Percentiles rank a stretch among this genome's conserved stretches.
These are phyloP conservation scores for Kuraishia capsulata DNA, from an alignment of 805 yeast genomes.

Conservation along the genomic window DNA sequence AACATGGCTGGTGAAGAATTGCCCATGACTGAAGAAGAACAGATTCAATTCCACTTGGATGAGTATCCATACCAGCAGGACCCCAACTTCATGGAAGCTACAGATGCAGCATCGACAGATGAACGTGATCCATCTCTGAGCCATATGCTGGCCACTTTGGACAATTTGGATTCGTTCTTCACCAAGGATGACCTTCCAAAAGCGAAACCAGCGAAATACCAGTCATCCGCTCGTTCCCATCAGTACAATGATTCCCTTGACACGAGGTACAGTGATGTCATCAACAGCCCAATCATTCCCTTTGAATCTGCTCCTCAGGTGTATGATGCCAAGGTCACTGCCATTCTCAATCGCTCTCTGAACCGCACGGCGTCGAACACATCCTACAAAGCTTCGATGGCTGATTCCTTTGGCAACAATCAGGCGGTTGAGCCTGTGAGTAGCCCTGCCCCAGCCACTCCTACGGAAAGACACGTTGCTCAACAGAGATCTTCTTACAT, in stretches of 20 bases:
- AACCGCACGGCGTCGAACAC: constrained; percentile 65
- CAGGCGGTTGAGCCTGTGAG: constrained; percentile 12
- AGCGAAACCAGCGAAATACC: constrained; percentile 1
- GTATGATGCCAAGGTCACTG: constrained; percentile 71
- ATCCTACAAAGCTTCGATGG: constrained; percentile 68
- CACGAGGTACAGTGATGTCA: constrained; percentile 40
- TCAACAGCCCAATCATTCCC: constrained; percentile 37
- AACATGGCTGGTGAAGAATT: constrained; percentile 21
- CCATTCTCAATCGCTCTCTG: constrained; percentile 63
- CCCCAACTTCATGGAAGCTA: constrained; percentile 17
- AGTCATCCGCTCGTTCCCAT: constrained; percentile 26
- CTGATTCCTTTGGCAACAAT: constrained; percentile 47
- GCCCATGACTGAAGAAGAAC: constrained; percentile 22
- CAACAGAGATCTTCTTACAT: constrained; percentile 10
- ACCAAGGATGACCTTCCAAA: constrained; percentile 45
- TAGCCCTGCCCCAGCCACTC: neutral
- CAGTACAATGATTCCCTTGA: constrained; percentile 49
- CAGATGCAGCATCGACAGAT: constrained; percentile 39
- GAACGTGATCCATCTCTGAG: constrained; percentile 71
- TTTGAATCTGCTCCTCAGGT: constrained; percentile 68
- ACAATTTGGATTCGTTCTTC: constrained; percentile 81
- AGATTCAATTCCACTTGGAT: constrained; percentile 49
- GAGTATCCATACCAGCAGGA: constrained; percentile 38
- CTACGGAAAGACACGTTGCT: neutral
- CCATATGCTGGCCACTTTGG: constrained; percentile 89